Percentiles rank a stretch among this genome's conserved stretches.
Evolutionary conservation across 2,329 filamentous ascomycete genomes (phyloP).

Genomic region (Fusarium temperatum): DNA sequence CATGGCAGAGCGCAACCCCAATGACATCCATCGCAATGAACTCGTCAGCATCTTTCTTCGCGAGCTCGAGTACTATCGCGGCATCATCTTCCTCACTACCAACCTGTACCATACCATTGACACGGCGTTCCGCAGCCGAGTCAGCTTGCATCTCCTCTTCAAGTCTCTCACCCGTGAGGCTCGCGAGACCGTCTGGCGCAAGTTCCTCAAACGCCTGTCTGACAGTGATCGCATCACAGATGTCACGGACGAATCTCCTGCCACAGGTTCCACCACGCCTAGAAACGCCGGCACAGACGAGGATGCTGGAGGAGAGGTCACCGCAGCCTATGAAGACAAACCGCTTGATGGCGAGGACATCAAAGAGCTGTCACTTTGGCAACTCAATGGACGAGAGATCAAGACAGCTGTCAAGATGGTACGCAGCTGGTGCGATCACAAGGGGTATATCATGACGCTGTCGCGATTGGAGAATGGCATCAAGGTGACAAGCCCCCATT

Average conservation of each 20-base stretch:
- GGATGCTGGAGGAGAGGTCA: background rate
- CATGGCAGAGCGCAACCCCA: slow-evolving; percentile 56
- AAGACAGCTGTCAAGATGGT: slow-evolving; percentile 59
- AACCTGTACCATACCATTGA: slow-evolving; percentile 55
- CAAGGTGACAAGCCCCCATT: slow-evolving; percentile 55
- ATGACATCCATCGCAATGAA: slow-evolving; percentile 59
- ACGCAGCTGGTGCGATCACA: slow-evolving; percentile 55
- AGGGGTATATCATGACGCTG: slow-evolving; percentile 54
- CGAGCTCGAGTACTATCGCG: slow-evolving; percentile 56
- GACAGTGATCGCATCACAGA: slow-evolving; percentile 4
- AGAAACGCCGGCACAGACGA: background rate
- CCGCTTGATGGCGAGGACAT: slow-evolving; percentile 49
- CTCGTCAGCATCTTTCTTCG: slow-evolving; percentile 58
- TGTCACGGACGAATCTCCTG: background rate
- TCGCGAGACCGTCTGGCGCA: slow-evolving; percentile 54
- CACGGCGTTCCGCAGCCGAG: slow-evolving; percentile 55
- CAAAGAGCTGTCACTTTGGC: slow-evolving; percentile 51
- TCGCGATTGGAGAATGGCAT: slow-evolving; percentile 56
- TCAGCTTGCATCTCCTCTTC: slow-evolving; percentile 59
- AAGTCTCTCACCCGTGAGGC: slow-evolving; percentile 50
- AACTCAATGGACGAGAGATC: slow-evolving; percentile 57
- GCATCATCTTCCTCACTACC: slow-evolving; percentile 57
- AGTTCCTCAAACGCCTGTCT: slow-evolving; percentile 54
- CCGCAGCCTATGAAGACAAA: background rate
- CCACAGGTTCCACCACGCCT: slow-evolving; percentile 10